Conservation (phyloP, 2,329 filamentous ascomycete species). For the Botrytis byssoidea region DNA sequence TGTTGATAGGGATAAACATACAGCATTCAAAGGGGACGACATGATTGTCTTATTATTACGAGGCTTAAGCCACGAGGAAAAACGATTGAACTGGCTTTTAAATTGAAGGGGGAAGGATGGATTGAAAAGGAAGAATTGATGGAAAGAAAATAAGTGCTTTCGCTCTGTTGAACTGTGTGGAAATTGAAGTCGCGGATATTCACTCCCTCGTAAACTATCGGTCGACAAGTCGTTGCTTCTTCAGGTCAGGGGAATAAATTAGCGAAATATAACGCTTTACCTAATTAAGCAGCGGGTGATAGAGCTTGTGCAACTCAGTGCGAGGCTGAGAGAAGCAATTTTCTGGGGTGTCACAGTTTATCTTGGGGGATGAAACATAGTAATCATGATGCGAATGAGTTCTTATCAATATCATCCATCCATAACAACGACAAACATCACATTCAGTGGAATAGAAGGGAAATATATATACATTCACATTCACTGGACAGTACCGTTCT, state of each 20-base stretch:
- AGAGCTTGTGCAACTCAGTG: slow-evolving; percentile 4
- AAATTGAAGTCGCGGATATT: slow-evolving; percentile 24
- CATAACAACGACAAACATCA: neutral
- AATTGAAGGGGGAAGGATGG: neutral
- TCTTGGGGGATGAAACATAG: neutral
- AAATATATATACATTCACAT: neutral
- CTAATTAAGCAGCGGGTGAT: slow-evolving; percentile 17
- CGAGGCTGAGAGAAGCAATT: slow-evolving; percentile 21
- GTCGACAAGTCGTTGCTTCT: slow-evolving; percentile 34
- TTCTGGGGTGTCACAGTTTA: slow-evolving; percentile 5
- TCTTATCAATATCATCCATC: neutral
- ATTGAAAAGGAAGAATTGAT: slow-evolving; percentile 16
- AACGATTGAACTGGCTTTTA: neutral
- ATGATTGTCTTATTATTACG: slow-evolving; percentile 40
- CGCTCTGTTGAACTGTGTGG: slow-evolving; percentile 14
- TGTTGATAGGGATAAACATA: slow-evolving; percentile 41
- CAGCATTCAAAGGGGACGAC: slow-evolving; percentile 53
- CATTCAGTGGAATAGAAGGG: neutral
- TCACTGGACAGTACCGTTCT: neutral
- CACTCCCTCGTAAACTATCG: slow-evolving; percentile 25
- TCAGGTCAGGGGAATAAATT: slow-evolving; percentile 34
- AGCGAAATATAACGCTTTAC: slow-evolving; percentile 26
- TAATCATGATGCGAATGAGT: neutral
- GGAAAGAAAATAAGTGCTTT: slow-evolving; percentile 1
- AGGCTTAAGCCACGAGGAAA: slow-evolving; percentile 17